Conservation (phyloP, 2,329 filamentous ascomycete genomes). For the Colletotrichum tanaceti region DNA sequence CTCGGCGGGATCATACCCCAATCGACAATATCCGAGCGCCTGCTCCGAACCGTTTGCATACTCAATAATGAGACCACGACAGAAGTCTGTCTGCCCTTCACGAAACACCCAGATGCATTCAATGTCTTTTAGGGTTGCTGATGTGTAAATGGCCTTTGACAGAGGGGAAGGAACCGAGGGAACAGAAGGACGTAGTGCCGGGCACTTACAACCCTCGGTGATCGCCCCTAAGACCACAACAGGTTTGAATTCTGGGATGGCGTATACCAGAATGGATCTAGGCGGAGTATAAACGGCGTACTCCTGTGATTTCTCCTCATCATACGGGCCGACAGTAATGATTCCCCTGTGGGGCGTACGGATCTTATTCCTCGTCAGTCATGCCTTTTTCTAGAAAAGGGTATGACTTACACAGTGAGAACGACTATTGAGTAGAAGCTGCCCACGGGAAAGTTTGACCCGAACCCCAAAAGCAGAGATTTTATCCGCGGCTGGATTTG, state of each 20-base stretch:
- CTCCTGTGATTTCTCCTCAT: not conserved
- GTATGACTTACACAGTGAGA: not conserved
- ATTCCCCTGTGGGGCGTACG: slow-evolving; percentile 7
- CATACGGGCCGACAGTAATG: not conserved
- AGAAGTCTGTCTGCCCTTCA: too few species aligned
- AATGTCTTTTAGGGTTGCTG: too few species aligned
- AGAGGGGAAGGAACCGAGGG: slow-evolving; percentile 13
- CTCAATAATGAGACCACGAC: too few species aligned
- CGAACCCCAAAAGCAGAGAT: slow-evolving; percentile 4
- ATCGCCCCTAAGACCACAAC: not conserved
- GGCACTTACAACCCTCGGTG: not conserved
- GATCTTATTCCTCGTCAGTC: not conserved
- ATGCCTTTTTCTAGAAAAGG: not conserved
- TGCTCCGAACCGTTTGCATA: too few species aligned
- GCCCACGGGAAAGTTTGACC: not conserved
- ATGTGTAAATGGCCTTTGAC: too few species aligned
- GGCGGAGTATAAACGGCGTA: not conserved
- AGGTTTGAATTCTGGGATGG: not conserved
- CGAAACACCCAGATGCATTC: too few species aligned
- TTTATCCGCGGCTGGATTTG: slow-evolving; percentile 6
- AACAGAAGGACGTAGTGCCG: slow-evolving; percentile 4
- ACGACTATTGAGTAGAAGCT: not conserved
- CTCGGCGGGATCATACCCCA: too few species aligned
- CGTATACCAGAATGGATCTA: slow-evolving; percentile 7
- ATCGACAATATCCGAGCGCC: too few species aligned